Base-by-base conservation (phyloP, 139 green algal genomes). In the Picochlorum sp. region DNA sequence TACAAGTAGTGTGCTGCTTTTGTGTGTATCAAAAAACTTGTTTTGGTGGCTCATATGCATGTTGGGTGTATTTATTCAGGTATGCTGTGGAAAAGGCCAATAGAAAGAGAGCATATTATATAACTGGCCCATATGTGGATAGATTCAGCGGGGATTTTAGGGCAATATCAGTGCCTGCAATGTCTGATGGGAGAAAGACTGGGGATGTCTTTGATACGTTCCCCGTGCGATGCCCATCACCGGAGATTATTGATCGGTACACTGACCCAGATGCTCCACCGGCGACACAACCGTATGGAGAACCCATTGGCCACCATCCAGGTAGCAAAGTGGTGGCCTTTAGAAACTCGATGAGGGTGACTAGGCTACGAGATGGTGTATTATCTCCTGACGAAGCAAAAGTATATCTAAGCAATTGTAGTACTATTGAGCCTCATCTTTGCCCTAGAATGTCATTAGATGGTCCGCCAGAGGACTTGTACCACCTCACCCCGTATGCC, bases 401-500 rank as follows among this genome's bases (percentile, higher is more conserved):
- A 7, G 52, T 52, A 4, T 78, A 78, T 56, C 76, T 77, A 20
- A 57, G 68, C 2, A 38, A 58, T 14, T 78, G 72, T 38, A 54
- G 16, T 20, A 54, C 13, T 18, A 20, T 34, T 26, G 56, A 62
- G 34, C 47, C 24, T 26, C 34, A 5, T 15, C 18, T 21, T 9
- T 54, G 23, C 57, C 47, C 60, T 52, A 8, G 44, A 66, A 14
- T 49, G n/a, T 26, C 13, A 24, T 31, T 55, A n/a, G 47, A 45
- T 45, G 65, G 49, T 16, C 38, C 15, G 16, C 18, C 23, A 26
- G 15, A 15, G 4, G 70, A 77, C 38, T 44, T 58, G 18, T 72
- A 68, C 24, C 34, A 63, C 57, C 26, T 68, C 8, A 78, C 72
- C 9, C 72, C 72, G 30, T 78, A 78, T 49, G 72, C 68, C 14